Evolutionary conservation across 768 basidiomycete species (phyloP).

Genomic region (Podaxis sp.): DNA sequence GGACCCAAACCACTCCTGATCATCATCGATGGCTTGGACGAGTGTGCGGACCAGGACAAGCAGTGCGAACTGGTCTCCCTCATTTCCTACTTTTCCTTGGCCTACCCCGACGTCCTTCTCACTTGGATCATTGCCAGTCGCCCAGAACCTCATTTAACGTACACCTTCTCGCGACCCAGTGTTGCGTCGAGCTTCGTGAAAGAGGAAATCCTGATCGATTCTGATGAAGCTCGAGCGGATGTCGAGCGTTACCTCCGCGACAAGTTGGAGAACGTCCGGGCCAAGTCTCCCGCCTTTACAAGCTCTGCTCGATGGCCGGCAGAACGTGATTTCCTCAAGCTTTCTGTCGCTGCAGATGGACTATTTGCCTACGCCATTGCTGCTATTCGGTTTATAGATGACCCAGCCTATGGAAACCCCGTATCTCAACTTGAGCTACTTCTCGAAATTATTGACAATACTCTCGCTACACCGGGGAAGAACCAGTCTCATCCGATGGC

Average conservation of each 20-base stretch:
- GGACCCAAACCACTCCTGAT: background rate
- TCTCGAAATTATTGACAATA: background rate
- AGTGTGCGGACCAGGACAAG: background rate
- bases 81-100: background rate
- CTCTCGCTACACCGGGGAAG: background rate
- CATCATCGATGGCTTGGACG: background rate
- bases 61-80: background rate
- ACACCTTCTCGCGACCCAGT: background rate
- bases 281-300: background rate
- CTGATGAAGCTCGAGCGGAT: background rate
- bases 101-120: background rate
- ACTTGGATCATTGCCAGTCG: slow-evolving; percentile 6
- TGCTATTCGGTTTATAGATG: background rate
- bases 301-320: background rate
- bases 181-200: background rate
- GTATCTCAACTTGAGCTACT: background rate
- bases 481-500: background rate
- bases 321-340: background rate
- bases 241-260: background rate
- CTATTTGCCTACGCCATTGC: background rate
- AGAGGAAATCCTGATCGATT: background rate
- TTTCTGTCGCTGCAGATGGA: background rate
- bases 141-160: background rate
- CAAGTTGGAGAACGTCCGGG: background rate
- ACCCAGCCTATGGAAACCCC: background rate